Evolutionary conservation across 306 rosid genomes (phyloP).

Genomic region (Cucurbita maxima): DNA sequence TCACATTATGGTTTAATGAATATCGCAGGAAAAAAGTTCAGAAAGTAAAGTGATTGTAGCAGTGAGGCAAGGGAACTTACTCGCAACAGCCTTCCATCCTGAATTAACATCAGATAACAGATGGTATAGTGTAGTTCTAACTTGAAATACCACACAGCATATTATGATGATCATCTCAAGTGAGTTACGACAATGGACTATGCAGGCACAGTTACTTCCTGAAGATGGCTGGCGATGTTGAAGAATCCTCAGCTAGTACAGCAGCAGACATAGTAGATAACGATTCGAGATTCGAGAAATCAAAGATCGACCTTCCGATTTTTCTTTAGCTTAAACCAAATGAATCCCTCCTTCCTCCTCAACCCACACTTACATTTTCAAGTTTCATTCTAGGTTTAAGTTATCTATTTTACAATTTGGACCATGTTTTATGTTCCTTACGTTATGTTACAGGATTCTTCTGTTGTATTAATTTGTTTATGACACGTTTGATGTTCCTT

Average conservation of each 20-base stretch:
- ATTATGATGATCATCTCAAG: not conserved
- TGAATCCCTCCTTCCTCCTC: not conserved
- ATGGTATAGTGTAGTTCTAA: constrained; percentile 36
- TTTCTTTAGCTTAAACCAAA: constrained; percentile 26
- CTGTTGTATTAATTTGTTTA: not conserved
- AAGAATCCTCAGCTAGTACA: constrained; percentile 48
- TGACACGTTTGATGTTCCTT: too few relatives aligned
- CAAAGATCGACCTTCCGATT: constrained; percentile 56
- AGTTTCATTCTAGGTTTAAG: not conserved
- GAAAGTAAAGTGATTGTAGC: constrained; percentile 71
- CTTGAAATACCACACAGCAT: not conserved
- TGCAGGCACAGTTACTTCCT: constrained; percentile 94
- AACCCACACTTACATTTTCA: not conserved
- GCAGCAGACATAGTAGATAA: constrained; percentile 17
- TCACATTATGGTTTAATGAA: constrained; percentile 8
- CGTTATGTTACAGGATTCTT: not conserved
- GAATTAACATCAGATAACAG: constrained; percentile 89
- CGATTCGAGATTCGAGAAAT: constrained; percentile 16
- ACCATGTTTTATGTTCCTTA: not conserved
- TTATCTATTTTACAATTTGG: not conserved
- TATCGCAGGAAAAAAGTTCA: constrained; percentile 40
- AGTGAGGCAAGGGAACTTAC: constrained; percentile 74
- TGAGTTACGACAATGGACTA: constrained; percentile 16
- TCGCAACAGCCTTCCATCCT: constrained; percentile 93
- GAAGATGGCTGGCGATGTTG: constrained; percentile 46